Base-by-base conservation (phyloP, 129 eudicot species). In the Ambrosia artemisiifolia region DNA sequence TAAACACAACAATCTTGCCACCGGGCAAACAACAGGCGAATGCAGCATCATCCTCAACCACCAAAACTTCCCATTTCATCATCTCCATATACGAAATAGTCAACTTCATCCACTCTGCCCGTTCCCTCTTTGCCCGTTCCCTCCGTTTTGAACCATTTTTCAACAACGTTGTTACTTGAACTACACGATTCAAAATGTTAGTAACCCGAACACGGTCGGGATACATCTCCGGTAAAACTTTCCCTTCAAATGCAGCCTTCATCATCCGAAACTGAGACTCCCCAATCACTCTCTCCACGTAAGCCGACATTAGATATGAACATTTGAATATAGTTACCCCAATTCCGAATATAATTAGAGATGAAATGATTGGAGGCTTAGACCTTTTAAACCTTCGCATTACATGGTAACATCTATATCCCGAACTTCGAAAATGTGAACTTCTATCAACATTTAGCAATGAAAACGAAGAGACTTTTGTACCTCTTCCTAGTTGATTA, bases 1-100 rank as follows among this genome's bases (percentile, higher is more conserved):
- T 87, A 69, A 89, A 92, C 60, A 89, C 96, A 60, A 92, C 98
- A 78, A 92, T 89, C 88, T 92, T 92, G 40, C 98, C 98, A 40
- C 96, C 98, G 30, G 96, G 96, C 76, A 92, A 71, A 72, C 98
- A 92, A 70, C 87, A 87, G 0, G 98, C 98, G 75, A 85, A 88
- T 13, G 80, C 89, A 42, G 80, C 38, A 35, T 3, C 91, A 51
- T 87, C 95, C 65, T 89, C 63, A 74, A 92, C 96, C 63, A 92
- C 95, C 66, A 92, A 43, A 60, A 92, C 84, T 33, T 92, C 98
- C 98, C 98, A 92, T 7, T 87, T 87, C 73, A 89, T 60, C 89
- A 89, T 43, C 28, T 89, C 91, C 76, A 92, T 75, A 82, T 92
- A 96, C 12, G 33, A 43, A 2, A 82, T 83, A 5, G 80, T 75